Conservation (phyloP, 768 basidiomycete species). For the Trametes coccinea region DNA sequence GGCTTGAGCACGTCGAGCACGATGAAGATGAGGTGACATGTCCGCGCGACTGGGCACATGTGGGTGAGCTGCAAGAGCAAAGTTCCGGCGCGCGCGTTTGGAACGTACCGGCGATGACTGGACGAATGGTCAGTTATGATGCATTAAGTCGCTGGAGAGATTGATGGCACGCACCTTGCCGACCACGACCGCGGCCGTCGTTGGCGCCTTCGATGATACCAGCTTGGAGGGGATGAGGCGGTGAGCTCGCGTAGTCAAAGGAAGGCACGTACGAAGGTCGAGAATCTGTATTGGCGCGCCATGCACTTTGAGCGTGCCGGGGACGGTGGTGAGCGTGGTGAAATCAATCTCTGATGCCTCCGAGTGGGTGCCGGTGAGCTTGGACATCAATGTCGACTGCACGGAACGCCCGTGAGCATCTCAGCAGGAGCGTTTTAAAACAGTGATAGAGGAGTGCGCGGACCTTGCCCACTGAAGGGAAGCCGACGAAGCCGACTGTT, state of each 20-base stretch:
- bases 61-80: background rate
- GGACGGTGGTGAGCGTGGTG: slow-evolving; percentile 93
- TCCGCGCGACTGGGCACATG: slow-evolving; percentile 76
- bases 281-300: slow-evolving; percentile 96
- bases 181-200: slow-evolving; percentile 76
- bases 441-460: slow-evolving; percentile 6
- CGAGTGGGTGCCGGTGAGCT: slow-evolving; percentile 94
- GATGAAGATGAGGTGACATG: slow-evolving; percentile 98
- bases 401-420: slow-evolving; percentile 13
- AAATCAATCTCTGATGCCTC: slow-evolving; percentile 97
- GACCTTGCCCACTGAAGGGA: slow-evolving; percentile 95
- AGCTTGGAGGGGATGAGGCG: slow-evolving; percentile 45
- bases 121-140: background rate
- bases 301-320: slow-evolving; percentile 91
- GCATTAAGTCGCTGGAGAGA: background rate
- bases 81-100: background rate
- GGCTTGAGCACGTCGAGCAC: slow-evolving; percentile 98
- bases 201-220: slow-evolving; percentile 92
- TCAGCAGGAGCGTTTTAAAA: background rate
- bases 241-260: background rate
- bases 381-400: slow-evolving; percentile 92
- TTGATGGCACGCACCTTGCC: slow-evolving; percentile 72
- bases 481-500: slow-evolving; percentile 90
- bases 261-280: slow-evolving; percentile 70
- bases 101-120: slow-evolving; percentile 68